These are phyloP conservation scores for Antitrichia curtipendula DNA, from an alignment of 225 moss, liverwort and hornwort genomes.

Conservation along the genomic window DNA sequence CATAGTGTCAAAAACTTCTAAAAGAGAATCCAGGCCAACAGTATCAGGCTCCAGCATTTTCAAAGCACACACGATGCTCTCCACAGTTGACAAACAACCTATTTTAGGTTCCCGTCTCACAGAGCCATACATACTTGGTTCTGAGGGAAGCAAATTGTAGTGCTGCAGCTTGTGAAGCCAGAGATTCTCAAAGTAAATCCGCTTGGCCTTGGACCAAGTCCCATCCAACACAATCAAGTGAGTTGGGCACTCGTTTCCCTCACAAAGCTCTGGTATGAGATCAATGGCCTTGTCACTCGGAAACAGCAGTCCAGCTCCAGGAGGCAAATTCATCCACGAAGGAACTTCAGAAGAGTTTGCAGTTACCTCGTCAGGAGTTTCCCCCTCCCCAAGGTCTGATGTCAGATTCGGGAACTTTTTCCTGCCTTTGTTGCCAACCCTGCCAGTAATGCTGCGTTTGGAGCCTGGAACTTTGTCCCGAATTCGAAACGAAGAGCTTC, in stretches of 20 bases:
- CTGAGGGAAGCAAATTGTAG: conserved; percentile 48
- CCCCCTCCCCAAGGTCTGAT: background rate
- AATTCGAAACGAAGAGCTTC: conserved; percentile 39
- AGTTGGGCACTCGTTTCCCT: conserved; percentile 17
- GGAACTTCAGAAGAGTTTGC: conserved; percentile 7
- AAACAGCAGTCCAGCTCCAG: conserved; percentile 63
- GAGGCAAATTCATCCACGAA: conserved; percentile 43
- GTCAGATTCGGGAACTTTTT: background rate
- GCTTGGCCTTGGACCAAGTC: conserved; percentile 88
- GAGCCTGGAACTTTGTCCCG: conserved; percentile 71
- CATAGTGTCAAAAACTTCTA: conserved; percentile 76
- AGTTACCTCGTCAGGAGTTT: background rate
- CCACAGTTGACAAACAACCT: conserved; percentile 78
- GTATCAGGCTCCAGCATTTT: conserved; percentile 64
- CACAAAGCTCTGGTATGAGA: conserved; percentile 27
- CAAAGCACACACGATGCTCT: conserved; percentile 80
- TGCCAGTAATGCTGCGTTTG: conserved; percentile 58
- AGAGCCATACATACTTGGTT: conserved; percentile 62
- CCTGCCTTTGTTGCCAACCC: conserved; percentile 64
- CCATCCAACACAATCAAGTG: conserved; percentile 88
- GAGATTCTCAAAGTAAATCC: conserved; percentile 71
- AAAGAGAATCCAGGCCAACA: conserved; percentile 45
- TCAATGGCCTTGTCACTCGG: conserved; percentile 69
- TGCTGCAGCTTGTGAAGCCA: conserved; percentile 78
- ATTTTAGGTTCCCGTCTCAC: conserved; percentile 74